A percentile compares a stretch with the other conserved stretches of the same genome.
Evolutionary conservation across 2,329 filamentous ascomycete species (phyloP).

Genomic region (Daldinia sp.): DNA sequence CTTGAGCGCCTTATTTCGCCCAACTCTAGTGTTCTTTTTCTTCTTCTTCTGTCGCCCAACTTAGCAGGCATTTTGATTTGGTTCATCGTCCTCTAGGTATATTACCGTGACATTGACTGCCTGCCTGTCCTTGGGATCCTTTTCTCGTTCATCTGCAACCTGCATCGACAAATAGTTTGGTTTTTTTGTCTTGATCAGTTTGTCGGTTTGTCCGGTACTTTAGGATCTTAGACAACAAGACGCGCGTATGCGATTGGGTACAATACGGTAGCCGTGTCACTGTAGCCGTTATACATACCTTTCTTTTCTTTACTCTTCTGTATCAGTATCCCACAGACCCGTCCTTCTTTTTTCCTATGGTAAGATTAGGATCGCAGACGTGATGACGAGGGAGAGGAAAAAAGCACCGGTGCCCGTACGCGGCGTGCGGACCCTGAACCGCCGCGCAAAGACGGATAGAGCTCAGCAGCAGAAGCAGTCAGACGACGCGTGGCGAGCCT

Average conservation of each 20-base stretch:
- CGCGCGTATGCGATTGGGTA: slow-evolving; percentile 37
- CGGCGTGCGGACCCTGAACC: slow-evolving; percentile 39
- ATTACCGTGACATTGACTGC: slow-evolving; percentile 21
- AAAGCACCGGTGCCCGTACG: slow-evolving; percentile 44
- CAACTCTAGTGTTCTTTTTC: slow-evolving; percentile 23
- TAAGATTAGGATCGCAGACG: slow-evolving; percentile 46
- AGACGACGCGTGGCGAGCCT: slow-evolving; percentile 42
- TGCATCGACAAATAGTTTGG: slow-evolving; percentile 19
- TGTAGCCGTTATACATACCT: slow-evolving; percentile 31
- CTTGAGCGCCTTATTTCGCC: slow-evolving; percentile 20
- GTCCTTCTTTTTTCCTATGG: slow-evolving; percentile 41
- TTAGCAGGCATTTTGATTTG: slow-evolving; percentile 24
- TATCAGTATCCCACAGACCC: slow-evolving; percentile 32
- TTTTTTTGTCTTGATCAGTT: slow-evolving; percentile 29
- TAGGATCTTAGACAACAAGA: slow-evolving; percentile 36
- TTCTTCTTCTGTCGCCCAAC: slow-evolving; percentile 17
- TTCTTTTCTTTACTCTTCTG: slow-evolving; percentile 10
- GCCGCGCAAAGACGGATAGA: slow-evolving; percentile 45
- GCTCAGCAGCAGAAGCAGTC: slow-evolving; percentile 33
- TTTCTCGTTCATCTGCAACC: slow-evolving; percentile 18
- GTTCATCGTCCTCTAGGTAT: slow-evolving; percentile 14
- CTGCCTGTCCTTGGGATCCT: slow-evolving; percentile 21
- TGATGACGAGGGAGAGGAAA: slow-evolving; percentile 47
- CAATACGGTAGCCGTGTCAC: slow-evolving; percentile 42
- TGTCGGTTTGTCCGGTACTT: slow-evolving; percentile 21